Percentiles rank a stretch among this genome's conserved stretches.
Evolutionary conservation across 2,329 filamentous ascomycete species (phyloP).

Genomic region (Colletotrichum euphorbiae): DNA sequence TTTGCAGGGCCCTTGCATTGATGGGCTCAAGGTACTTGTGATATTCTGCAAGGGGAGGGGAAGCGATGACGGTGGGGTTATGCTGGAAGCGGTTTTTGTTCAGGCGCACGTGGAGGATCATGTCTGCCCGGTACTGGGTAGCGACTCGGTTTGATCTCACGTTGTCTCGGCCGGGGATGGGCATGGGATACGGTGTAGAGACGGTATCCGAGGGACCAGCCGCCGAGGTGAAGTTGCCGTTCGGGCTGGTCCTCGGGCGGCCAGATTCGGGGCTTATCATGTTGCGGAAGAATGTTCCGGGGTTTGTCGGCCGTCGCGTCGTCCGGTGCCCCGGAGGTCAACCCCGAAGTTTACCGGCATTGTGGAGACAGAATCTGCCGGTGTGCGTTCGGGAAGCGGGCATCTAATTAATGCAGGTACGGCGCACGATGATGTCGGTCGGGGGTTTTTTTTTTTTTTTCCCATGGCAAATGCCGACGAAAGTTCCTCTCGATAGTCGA

Average conservation of each 20-base stretch:
- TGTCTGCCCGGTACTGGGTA: background rate
- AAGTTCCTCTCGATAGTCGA: background rate
- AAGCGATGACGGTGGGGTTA: background rate
- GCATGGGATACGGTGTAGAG: background rate
- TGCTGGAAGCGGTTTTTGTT: background rate
- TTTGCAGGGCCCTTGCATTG: no score
- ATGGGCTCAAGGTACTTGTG: no score
- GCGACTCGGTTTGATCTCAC: constrained; percentile 12
- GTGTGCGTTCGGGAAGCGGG: background rate
- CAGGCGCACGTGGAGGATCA: background rate
- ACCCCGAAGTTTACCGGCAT: background rate
- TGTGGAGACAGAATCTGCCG: constrained; percentile 2
- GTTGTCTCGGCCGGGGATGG: constrained; percentile 3
- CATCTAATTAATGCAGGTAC: constrained; percentile 34
- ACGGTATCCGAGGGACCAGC: background rate
- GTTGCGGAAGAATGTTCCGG: background rate
- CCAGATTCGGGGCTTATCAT: background rate
- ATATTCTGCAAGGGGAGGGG: no score
- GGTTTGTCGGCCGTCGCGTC: background rate
- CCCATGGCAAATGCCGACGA: constrained; percentile 3
- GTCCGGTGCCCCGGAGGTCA: background rate
- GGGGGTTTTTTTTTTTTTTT: no score
- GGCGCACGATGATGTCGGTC: constrained; percentile 17
- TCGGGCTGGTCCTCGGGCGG: background rate
- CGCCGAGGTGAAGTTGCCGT: background rate